Percentiles rank a stretch among this genome's conserved stretches.
These are phyloP conservation scores for Wickerhamiella australiensis DNA, from an alignment of 805 yeast species.

Conservation along the genomic window DNA sequence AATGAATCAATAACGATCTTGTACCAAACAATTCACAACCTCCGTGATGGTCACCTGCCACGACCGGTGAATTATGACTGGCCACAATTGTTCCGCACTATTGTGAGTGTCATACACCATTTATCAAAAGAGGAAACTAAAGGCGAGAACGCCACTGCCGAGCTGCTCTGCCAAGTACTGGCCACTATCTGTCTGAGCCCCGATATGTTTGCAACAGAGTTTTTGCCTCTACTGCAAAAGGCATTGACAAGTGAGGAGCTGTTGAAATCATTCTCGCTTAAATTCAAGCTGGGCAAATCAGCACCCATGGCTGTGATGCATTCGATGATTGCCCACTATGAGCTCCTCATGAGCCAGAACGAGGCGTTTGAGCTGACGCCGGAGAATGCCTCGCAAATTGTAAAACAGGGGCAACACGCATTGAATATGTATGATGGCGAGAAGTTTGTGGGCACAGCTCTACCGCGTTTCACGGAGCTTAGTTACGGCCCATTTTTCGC, in stretches of 20 bases:
- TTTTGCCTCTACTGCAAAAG: constrained; percentile 27
- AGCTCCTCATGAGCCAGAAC: constrained; percentile 12
- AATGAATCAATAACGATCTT: constrained; percentile 19
- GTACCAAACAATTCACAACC: constrained; percentile 21
- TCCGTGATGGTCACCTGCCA: constrained; percentile 7
- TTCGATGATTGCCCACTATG: constrained; percentile 23
- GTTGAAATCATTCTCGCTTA: constrained; percentile 18
- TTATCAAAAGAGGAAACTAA: constrained; percentile 14
- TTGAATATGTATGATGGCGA: constrained; percentile 4
- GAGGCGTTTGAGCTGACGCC: not conserved
- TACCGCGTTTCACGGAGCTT: constrained; percentile 11
- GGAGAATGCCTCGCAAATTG: constrained; percentile 5
- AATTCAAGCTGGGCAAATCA: constrained; percentile 16
- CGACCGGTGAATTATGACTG: constrained; percentile 27
- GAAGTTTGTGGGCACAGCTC: not conserved
- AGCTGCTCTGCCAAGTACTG: constrained; percentile 18
- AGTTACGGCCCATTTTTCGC: constrained; percentile 11
- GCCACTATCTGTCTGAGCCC: constrained; percentile 28
- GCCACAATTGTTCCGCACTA: constrained; percentile 31
- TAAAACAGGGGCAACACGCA: constrained; percentile 20
- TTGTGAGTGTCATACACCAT: constrained; percentile 25
- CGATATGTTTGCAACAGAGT: constrained; percentile 24
- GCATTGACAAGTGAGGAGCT: constrained; percentile 23
- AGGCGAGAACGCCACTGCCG: not conserved
- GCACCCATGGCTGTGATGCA: constrained; percentile 20